Base-by-base conservation (phyloP, 1,284 basidiomycete genomes). In the Trametes hirsuta region DNA sequence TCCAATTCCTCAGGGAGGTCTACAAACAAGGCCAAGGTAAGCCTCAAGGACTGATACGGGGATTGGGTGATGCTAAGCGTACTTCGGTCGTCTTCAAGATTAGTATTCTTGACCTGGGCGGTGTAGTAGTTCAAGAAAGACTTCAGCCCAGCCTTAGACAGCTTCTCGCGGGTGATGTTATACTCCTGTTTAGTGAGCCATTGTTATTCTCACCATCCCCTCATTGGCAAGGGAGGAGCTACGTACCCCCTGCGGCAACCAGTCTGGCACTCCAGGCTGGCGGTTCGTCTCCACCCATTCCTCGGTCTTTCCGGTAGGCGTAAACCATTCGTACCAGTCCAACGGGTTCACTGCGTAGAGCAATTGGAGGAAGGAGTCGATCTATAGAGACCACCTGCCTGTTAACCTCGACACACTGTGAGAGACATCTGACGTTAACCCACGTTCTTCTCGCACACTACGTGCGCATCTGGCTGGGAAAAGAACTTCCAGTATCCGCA, bases 41-140 rank as follows among this genome's bases (percentile, higher is more conserved):
- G 30, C 30, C 30, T 30, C 30, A 30, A 5, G 10, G 15, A 50
- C 18, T 1, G 18, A 18, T 18, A 18, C 18, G 18, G 18, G 35
- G 10, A 21, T 14, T 4, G 6, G 48, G n/a, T 6, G 39, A 22
- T 9, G 24, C 15, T 35, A 18, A 21, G 21, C 66, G 36, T 61
- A 84, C 86, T 82, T 69, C 72, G 69, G 72, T 90, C 87, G 70
- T 90, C 88, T 18, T 87, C 80, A 67, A 81, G 81, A n/a, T 86
- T 78, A 55, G 75, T 58, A 62, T 79, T 78, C 15, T 22, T 35
- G 14, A 36, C 21, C 14, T 11, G 15, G n/a, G 34, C 25, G 21
- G 40, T 22, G n/a, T 40, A 35, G 14, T 22, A 59, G 39, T 45
- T 34, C 35, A 11, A 39, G 30, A 34, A 10, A 12, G 44, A 34